phyloP scores from a whole-genome alignment of 345 rosid species.

The Boechera stricta region DNA sequence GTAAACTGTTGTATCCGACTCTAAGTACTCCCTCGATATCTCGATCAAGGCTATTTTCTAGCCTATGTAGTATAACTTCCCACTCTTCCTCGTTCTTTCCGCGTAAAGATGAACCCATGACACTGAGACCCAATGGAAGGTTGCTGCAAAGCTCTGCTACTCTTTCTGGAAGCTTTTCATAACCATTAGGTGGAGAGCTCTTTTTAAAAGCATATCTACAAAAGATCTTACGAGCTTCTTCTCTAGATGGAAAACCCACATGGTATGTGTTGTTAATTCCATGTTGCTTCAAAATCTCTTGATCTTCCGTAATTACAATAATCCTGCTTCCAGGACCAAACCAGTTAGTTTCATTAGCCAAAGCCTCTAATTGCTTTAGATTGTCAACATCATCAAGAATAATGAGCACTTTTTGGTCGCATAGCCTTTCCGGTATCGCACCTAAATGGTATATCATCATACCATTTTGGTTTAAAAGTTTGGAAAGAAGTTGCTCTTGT shows the following conservation, averaged over 20 bases:
- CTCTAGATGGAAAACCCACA: neutral
- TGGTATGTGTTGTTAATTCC: neutral
- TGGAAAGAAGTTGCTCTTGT: neutral
- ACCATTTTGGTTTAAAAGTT: neutral
- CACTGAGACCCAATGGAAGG: neutral
- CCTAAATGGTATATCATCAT: neutral
- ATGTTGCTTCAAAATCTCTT: neutral
- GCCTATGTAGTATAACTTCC: neutral
- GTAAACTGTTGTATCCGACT: neutral
- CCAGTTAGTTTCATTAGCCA: neutral
- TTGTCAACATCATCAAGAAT: neutral
- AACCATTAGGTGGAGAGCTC: neutral
- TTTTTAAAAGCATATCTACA: neutral
- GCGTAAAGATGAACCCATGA: neutral
- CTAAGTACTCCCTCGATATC: neutral
- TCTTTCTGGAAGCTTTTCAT: neutral
- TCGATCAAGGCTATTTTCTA: neutral
- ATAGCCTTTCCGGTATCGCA: neutral
- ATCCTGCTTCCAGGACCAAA: constrained; percentile 13
- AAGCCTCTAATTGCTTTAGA: neutral
- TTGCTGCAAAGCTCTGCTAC: neutral
- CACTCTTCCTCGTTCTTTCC: neutral
- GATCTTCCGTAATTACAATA: neutral
- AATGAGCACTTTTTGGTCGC: neutral
- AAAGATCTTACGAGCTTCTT: neutral